A percentile compares a stretch with the other conserved stretches of the same genome.
These are phyloP conservation scores for Claviceps pusilla DNA, from an alignment of 2,329 filamentous ascomycete species.

Conservation along the genomic window DNA sequence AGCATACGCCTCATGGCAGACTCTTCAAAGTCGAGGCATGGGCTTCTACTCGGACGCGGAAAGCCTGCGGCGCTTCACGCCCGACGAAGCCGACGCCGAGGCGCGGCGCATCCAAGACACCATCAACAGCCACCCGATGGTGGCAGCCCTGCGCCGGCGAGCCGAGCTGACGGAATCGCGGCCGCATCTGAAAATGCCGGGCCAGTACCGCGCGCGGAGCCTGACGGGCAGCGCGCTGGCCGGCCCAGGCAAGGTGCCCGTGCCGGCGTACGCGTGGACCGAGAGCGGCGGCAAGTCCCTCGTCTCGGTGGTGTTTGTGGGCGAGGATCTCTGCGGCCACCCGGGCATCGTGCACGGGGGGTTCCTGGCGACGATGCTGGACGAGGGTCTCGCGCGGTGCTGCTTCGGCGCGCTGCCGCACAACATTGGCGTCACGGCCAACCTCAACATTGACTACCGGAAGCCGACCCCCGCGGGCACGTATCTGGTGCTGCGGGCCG, in stretches of 20 bases:
- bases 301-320: constrained; percentile 63
- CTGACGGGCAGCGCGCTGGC: constrained; percentile 69
- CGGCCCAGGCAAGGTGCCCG: constrained; percentile 59
- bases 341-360: constrained; percentile 85
- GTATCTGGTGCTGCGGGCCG: constrained; percentile 64
- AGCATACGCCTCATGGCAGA: constrained; percentile 22
- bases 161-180: constrained; percentile 58
- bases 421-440: constrained; percentile 74
- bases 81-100: constrained; percentile 32
- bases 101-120: constrained; percentile 50
- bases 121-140: constrained; percentile 64
- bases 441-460: constrained; percentile 68
- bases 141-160: constrained; percentile 50
- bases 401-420: constrained; percentile 81
- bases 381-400: constrained; percentile 77
- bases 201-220: constrained; percentile 52
- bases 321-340: constrained; percentile 70
- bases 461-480: constrained; percentile 60
- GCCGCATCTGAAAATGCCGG: constrained; percentile 76
- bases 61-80: constrained; percentile 50
- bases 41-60: constrained; percentile 48
- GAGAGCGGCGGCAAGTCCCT: constrained; percentile 55
- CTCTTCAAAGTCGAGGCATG: constrained; percentile 20
- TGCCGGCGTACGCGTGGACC: constrained; percentile 66
- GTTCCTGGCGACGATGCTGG: constrained; percentile 77